phyloP scores from a whole-genome alignment of 106 monocot genomes.

The Allium cepa region DNA sequence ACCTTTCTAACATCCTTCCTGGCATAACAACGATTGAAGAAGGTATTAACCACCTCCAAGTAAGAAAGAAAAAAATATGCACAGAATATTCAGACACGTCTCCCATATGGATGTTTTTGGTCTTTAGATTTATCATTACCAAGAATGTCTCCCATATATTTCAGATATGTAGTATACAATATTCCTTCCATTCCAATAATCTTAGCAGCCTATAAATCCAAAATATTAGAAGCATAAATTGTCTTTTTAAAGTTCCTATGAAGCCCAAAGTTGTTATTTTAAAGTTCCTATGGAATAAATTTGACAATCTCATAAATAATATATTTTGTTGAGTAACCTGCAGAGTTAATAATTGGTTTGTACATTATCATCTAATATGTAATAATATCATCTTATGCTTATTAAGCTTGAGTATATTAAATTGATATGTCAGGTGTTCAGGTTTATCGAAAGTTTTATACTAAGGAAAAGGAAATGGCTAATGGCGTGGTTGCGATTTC shows the following conservation, averaged over 20 bases:
- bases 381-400: neutral
- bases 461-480: slow-evolving; percentile 65
- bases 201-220: too few relatives aligned
- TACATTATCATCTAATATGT: neutral
- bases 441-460: slow-evolving; percentile 84
- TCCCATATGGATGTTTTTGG: neutral
- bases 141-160: too few relatives aligned
- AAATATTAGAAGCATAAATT: too few relatives aligned
- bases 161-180: too few relatives aligned
- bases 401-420: neutral
- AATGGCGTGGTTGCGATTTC: slow-evolving; percentile 75
- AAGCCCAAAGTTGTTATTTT: neutral
- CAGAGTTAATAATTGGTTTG: neutral
- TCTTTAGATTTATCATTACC: too few relatives aligned
- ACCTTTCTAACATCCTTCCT: slow-evolving; percentile 65
- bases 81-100: neutral
- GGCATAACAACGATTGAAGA: slow-evolving; percentile 62
- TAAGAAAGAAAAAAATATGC: neutral
- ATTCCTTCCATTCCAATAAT: too few relatives aligned
- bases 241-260: neutral
- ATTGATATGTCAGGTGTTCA: slow-evolving; percentile 45
- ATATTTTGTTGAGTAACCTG: slow-evolving; percentile 2
- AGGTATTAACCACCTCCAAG: slow-evolving; percentile 29
- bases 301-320: neutral
- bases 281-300: neutral